These are phyloP conservation scores for Elsinoe necatrix DNA, from an alignment of 2,329 filamentous ascomycete species.

Conservation along the genomic window DNA sequence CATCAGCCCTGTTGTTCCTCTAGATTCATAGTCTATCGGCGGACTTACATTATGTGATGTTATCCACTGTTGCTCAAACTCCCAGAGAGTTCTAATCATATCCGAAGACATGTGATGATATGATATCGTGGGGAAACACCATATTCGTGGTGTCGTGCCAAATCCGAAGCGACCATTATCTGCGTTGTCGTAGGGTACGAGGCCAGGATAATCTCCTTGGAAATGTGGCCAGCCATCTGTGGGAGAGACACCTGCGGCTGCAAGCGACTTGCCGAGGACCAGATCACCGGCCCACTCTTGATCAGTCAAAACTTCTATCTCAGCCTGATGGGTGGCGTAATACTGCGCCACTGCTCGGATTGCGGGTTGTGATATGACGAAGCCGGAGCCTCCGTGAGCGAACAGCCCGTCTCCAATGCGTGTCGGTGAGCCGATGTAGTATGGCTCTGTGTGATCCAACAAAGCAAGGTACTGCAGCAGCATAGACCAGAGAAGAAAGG, in stretches of 20 bases:
- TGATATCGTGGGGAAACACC: constrained; percentile 25
- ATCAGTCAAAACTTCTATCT: constrained; percentile 23
- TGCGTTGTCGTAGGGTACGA: constrained; percentile 21
- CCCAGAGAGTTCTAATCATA: constrained; percentile 22
- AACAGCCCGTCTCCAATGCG: constrained; percentile 32
- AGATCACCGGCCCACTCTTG: constrained; percentile 26
- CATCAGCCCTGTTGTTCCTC: not conserved
- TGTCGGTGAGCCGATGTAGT: constrained; percentile 35
- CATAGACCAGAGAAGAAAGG: constrained; percentile 46
- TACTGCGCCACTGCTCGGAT: constrained; percentile 28
- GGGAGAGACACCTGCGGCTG: constrained; percentile 21
- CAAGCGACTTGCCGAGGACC: constrained; percentile 24
- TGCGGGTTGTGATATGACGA: constrained; percentile 36
- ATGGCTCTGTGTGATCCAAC: constrained; percentile 33
- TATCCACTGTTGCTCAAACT: constrained; percentile 26
- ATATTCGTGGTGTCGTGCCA: constrained; percentile 17
- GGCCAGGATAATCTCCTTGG: constrained; percentile 26
- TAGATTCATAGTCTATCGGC: too few relatives aligned
- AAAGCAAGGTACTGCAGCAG: constrained; percentile 33
- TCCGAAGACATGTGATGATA: constrained; percentile 23
- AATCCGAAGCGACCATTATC: not conserved
- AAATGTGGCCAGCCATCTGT: constrained; percentile 24
- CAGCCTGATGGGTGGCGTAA: constrained; percentile 33
- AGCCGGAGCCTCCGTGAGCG: constrained; percentile 37
- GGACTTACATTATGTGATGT: not conserved